Percentiles rank a stretch among this genome's conserved stretches.
phyloP scores from a whole-genome alignment of 2,329 filamentous ascomycete genomes.

The Dactylonectria estremocensis region DNA sequence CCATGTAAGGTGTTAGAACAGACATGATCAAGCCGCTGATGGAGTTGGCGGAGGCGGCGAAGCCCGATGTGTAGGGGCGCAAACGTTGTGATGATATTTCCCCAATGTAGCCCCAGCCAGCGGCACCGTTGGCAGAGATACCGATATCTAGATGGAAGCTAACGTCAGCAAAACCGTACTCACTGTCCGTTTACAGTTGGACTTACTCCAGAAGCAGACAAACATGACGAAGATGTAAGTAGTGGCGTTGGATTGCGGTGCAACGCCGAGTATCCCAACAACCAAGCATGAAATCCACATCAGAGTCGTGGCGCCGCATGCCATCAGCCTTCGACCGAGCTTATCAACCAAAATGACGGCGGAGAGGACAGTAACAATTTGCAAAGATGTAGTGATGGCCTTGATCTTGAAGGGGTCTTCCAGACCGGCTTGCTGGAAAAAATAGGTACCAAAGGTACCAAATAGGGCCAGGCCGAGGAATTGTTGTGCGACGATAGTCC shows the following conservation, averaged over 20 bases:
- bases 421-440: conserved; percentile 51
- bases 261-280: conserved; percentile 21
- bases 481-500: conserved; percentile 46
- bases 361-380: conserved; percentile 30
- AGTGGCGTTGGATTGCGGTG: not conserved
- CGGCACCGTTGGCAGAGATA: too few species aligned
- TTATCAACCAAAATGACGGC: conserved; percentile 14
- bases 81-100: conserved; percentile 56
- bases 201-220: conserved; percentile 23
- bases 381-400: conserved; percentile 31
- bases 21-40: conserved; percentile 46
- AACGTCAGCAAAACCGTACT: too few species aligned
- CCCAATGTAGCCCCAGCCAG: conserved; percentile 51
- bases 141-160: too few species aligned
- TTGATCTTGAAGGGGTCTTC: conserved; percentile 38
- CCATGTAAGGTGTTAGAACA: conserved; percentile 51
- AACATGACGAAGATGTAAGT: conserved; percentile 5
- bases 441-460: conserved; percentile 69
- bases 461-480: conserved; percentile 19
- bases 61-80: conserved; percentile 51
- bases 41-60: conserved; percentile 47
- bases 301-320: conserved; percentile 7
- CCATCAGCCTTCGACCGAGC: conserved; percentile 6
- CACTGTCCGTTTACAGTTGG: too few species aligned
- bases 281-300: not conserved